Evolutionary conservation across 2,329 filamentous ascomycete species (phyloP).

Genomic region (Talaromyces atroroseus): DNA sequence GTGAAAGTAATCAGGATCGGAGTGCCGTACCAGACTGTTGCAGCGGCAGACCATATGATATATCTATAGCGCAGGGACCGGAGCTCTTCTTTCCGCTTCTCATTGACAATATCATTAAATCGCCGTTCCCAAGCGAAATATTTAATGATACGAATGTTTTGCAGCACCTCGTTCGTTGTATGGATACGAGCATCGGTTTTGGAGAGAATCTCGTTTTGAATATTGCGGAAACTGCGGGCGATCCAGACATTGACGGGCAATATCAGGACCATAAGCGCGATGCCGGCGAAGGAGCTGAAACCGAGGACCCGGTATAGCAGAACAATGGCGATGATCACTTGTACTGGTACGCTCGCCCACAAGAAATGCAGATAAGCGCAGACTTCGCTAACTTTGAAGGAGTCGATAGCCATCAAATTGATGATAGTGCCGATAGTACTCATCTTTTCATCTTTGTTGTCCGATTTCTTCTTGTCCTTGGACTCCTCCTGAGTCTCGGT

Average conservation of each 20-base stretch:
- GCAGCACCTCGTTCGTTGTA: conserved; percentile 91
- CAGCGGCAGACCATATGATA: conserved; percentile 84
- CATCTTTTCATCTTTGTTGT: conserved; percentile 25
- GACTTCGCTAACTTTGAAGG: conserved; percentile 95
- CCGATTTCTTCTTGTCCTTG: conserved; percentile 34
- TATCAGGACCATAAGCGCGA: conserved; percentile 81
- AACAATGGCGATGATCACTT: conserved; percentile 72
- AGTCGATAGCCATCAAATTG: conserved; percentile 98
- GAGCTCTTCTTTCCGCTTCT: conserved; percentile 77
- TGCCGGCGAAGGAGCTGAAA: conserved; percentile 86
- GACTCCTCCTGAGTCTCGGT: conserved; percentile 55
- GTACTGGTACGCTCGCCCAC: conserved; percentile 84
- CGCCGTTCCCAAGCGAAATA: conserved; percentile 98
- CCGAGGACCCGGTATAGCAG: conserved; percentile 88
- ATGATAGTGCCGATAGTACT: conserved; percentile 97
- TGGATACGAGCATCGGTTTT: conserved; percentile 95
- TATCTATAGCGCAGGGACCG: conserved; percentile 74
- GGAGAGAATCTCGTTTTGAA: conserved; percentile 85
- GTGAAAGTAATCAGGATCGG: conserved; percentile 94
- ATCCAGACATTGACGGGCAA: conserved; percentile 87
- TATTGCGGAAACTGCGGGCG: conserved; percentile 74
- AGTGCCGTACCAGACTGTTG: conserved; percentile 93
- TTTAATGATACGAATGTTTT: conserved; percentile 98
- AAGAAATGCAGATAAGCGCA: conserved; percentile 94
- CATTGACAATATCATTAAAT: conserved; percentile 78